A percentile compares a stretch with the other conserved stretches of the same genome.
Evolutionary conservation across 768 basidiomycete genomes (phyloP).

Genomic region (Leccinum sublutescens): DNA sequence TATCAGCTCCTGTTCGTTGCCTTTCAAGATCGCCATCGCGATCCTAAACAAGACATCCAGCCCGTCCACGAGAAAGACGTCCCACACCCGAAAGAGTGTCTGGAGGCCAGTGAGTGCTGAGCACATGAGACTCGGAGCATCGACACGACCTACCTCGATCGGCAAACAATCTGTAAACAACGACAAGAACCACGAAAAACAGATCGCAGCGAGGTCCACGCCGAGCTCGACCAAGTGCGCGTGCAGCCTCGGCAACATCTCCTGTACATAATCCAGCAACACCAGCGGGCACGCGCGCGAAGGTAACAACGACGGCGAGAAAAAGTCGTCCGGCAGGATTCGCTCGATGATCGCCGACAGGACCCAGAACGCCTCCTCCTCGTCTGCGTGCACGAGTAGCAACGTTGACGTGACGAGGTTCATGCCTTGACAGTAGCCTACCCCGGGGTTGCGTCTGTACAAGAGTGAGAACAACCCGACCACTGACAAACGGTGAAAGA

Average conservation of each 20-base stretch:
- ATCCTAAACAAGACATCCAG: conserved; percentile 89
- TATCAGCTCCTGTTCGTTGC: conserved; percentile 80
- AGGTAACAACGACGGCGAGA: conserved; percentile 86
- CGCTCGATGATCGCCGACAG: conserved; percentile 86
- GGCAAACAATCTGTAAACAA: conserved; percentile 95
- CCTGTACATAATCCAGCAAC: conserved; percentile 82
- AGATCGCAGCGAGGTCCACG: conserved; percentile 90
- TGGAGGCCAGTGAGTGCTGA: no score
- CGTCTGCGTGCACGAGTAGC: conserved; percentile 87
- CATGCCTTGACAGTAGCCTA: conserved; percentile 96
- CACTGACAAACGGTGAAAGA: background rate
- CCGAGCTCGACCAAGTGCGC: conserved; percentile 75
- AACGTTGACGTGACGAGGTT: conserved; percentile 95
- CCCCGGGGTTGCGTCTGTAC: conserved; percentile 79
- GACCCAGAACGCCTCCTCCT: conserved; percentile 98
- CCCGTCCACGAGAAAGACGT: conserved; percentile 91
- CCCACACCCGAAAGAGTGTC: conserved; percentile 97
- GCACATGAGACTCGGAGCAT: background rate
- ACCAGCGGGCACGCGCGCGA: conserved; percentile 94
- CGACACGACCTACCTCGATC: conserved; percentile 69
- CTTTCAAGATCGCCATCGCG: conserved; percentile 81
- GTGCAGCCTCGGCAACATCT: conserved; percentile 71
- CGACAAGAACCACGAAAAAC: conserved; percentile 88
- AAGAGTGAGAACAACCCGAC: background rate
- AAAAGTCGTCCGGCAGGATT: conserved; percentile 89